A percentile compares a stretch with the other conserved stretches of the same genome.
phyloP scores from a whole-genome alignment of 2,329 filamentous ascomycete genomes.

The Chaetomiaceae sp. region DNA sequence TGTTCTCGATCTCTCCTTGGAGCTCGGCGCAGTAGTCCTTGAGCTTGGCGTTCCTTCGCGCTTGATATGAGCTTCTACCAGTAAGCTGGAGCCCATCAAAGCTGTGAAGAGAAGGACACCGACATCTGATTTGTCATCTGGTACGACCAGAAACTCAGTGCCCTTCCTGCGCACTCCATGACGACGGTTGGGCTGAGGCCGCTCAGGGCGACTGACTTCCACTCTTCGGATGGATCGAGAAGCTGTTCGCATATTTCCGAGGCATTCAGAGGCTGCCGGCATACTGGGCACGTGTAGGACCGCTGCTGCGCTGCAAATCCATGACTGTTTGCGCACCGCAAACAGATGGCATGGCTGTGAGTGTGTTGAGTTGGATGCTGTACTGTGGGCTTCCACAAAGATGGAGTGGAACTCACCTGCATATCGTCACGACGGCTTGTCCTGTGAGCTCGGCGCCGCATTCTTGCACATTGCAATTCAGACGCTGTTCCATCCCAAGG shows the following conservation, averaged over 20 bases:
- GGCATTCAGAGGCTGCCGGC: slow-evolving; percentile 61
- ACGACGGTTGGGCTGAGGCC: slow-evolving; percentile 76
- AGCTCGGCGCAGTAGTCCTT: slow-evolving; percentile 18
- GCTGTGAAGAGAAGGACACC: slow-evolving; percentile 24
- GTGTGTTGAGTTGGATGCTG: neutral
- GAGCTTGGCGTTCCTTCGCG: slow-evolving; percentile 17
- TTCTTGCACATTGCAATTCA: slow-evolving; percentile 76
- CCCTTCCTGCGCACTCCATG: slow-evolving; percentile 80
- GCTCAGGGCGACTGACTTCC: slow-evolving; percentile 81
- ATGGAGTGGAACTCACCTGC: slow-evolving; percentile 56
- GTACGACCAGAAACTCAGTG: slow-evolving; percentile 80
- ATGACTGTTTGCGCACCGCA: slow-evolving; percentile 62
- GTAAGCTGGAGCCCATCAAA: slow-evolving; percentile 10
- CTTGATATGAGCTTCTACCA: slow-evolving; percentile 14
- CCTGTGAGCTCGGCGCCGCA: slow-evolving; percentile 67
- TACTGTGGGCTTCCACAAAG: neutral
- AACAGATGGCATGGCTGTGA: slow-evolving; percentile 77
- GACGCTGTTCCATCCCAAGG: slow-evolving; percentile 61
- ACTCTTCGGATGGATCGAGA: slow-evolving; percentile 78
- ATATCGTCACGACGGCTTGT: slow-evolving; percentile 79
- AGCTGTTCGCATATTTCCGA: slow-evolving; percentile 62
- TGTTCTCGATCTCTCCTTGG: slow-evolving; percentile 21
- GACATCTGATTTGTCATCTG: slow-evolving; percentile 82
- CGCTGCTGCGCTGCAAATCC: slow-evolving; percentile 56
- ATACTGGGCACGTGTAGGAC: slow-evolving; percentile 67